Evolutionary conservation across 805 yeast genomes (phyloP), one percentile per base, ranked within the genome.

Genomic region (Kluyveromyces lactis): DNA sequence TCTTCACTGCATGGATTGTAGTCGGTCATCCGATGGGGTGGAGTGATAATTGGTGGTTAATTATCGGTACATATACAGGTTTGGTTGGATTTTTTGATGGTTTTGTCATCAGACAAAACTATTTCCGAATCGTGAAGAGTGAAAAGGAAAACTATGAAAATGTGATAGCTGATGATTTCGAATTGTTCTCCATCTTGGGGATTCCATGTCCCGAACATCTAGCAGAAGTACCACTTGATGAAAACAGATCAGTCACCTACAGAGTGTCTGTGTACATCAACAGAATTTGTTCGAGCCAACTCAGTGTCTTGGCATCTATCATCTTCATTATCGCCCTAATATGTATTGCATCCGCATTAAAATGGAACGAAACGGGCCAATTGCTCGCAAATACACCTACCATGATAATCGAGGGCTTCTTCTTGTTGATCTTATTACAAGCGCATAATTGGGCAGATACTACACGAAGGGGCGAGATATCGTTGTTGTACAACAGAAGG

Each of bases 41-140:
- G 62, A 46, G 47, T 46, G 60, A 55, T 34, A 54, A 65, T 41
- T 68, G 72, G 73, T 68, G 71, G 71, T 50, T 68, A 31, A 65
- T 68, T 30, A 67, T 66, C 44, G 73, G 73, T 34, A 67, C 73
- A 2, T 68, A 68, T 43, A 64, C 72, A 0, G 73, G 73, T 15
- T 52, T 68, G 17, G 53, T 67, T 30, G 72, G 72, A 1, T 67
- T 66, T 43, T 38, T 63, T 33, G 72, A 68, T 43, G 71, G 72
- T 2, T 68, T 64, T 44, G 64, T 62, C 27, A 49, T 68, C 27
- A 55, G 73, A 48, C 60, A 66, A 39, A 64, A 60, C 13, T 67
- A 62, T 31, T 55, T 52, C 34, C 50, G 64, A 21, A 52, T 55
- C 21, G 48, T 51, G 16, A 27, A 42, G 3, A 45, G 49, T 19